phyloP scores from a whole-genome alignment of 192 early-diverging fungal species.

The Backusella australiensis region DNA sequence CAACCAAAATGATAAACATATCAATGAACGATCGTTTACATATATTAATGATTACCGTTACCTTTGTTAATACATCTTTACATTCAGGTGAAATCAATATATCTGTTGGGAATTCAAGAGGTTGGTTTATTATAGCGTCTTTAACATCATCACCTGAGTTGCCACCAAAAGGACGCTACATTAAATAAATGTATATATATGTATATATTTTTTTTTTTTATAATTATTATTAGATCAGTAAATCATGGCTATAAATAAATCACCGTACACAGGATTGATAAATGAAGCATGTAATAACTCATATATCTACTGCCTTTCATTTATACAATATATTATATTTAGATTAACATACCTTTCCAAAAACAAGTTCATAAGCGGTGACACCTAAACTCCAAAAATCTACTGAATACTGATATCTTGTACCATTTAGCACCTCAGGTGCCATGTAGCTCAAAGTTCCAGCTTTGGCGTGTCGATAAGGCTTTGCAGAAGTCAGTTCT shows the following conservation, averaged over 20 bases:
- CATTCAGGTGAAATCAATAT: slow-evolving; percentile 48
- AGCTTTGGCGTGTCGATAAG: slow-evolving; percentile 67
- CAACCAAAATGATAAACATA: not conserved
- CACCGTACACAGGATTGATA: slow-evolving; percentile 6
- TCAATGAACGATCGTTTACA: not conserved
- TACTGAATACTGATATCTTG: slow-evolving; percentile 51
- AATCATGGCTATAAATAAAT: not conserved
- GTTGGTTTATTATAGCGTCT: slow-evolving; percentile 63
- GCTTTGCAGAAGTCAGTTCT: slow-evolving; percentile 58
- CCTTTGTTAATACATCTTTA: slow-evolving; percentile 48
- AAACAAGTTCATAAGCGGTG: slow-evolving; percentile 71
- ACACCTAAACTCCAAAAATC: slow-evolving; percentile 85
- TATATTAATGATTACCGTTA: slow-evolving; percentile 39
- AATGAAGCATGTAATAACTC: too few relatives aligned
- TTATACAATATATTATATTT: too few relatives aligned
- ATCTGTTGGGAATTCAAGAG: slow-evolving; percentile 65
- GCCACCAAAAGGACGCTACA: slow-evolving; percentile 78
- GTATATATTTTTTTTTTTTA: not conserved
- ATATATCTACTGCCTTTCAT: too few relatives aligned
- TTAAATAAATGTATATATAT: not conserved
- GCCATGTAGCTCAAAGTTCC: slow-evolving; percentile 90
- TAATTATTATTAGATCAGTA: not conserved
- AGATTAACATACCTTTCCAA: slow-evolving; percentile 70
- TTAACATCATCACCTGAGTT: slow-evolving; percentile 73
- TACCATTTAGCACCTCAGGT: slow-evolving; percentile 66